Evolutionary conservation across 345 rosid species (phyloP).

Genomic region (Fremontodendron californicum): DNA sequence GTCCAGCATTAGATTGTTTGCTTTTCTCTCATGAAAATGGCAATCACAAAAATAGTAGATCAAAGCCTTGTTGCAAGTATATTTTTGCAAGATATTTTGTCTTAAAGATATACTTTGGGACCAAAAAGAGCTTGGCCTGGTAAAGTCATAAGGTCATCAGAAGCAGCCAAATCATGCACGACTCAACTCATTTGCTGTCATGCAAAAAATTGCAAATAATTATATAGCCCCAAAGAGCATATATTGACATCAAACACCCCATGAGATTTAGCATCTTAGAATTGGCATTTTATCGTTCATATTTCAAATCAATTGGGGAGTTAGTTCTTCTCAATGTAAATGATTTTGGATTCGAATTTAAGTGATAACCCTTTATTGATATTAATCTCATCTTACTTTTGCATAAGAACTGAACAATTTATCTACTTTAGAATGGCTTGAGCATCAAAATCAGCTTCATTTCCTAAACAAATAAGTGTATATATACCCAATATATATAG

Average conservation of each 20-base stretch:
- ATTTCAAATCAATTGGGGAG: too few species aligned
- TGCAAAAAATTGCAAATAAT: not conserved
- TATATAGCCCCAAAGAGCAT: not conserved
- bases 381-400: too few species aligned
- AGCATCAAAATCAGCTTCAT: too few species aligned
- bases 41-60: not conserved
- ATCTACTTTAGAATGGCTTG: too few species aligned
- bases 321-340: too few species aligned
- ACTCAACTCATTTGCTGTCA: constrained; percentile 4
- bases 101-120: not conserved
- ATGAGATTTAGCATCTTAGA: not conserved
- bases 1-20: not conserved
- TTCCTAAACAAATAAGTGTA: too few species aligned
- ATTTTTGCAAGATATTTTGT: not conserved
- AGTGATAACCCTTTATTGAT: too few species aligned
- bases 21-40: not conserved
- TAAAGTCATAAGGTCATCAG: not conserved
- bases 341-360: too few species aligned
- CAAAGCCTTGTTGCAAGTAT: not conserved
- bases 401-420: too few species aligned
- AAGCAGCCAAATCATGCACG: constrained; percentile 2
- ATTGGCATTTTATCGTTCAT: not conserved
- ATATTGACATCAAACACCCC: not conserved
- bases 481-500: too few species aligned
- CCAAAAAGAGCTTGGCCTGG: not conserved